Base-by-base conservation (phyloP, 2,329 filamentous ascomycete species). In the Arthrinium puccinioides region DNA sequence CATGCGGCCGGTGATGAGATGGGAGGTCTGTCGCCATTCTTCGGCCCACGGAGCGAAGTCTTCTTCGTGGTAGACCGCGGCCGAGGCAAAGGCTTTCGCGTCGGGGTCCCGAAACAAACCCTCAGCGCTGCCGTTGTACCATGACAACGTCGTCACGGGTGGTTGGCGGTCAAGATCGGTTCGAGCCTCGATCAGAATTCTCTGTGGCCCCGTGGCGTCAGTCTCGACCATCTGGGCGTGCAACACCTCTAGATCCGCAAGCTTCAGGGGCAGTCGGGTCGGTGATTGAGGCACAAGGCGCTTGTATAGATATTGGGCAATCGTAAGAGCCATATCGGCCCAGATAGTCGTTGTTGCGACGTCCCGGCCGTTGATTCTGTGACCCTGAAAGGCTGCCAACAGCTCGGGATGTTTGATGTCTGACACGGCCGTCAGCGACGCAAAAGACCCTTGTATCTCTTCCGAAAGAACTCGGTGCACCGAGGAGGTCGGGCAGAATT, bases 261-360 rank as follows among this genome's bases (percentile, higher is more conserved):
- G 19, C 40, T 67, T 56, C 32, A 69, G 57, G 21, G 18, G 14
- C 11, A 38, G 11, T 21, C 63, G 58, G 18, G 66, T 60, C 31
- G 59, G 57, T 25, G 62, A 61, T 10, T 72, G 70, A 18, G 64
- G 60, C n/a, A n/a, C n/a, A 32, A 73, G 53, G 48, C 73, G 60
- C 52, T 69, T 68, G 55, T 67, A 70, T 9, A 78, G 63, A 51
- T 84, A 82, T 44, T 78, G 67, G 35, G 69, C 72, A 11, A 82
- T 60, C 2, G 79, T 84, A 57, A 75, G 69, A 4, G 74, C 76
- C 59, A 82, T 79, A 44, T 84, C 79, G 10, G 74, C 76, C 42
- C 81, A 76, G 19, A 80, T 53, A 4, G 62, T 64, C 50, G 52
- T 9, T 33, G 67, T 64, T 5, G 57, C 63, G 3, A 70, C 61